Conservation (phyloP, 129 eudicot species). For the Tanacetum coccineum region DNA sequence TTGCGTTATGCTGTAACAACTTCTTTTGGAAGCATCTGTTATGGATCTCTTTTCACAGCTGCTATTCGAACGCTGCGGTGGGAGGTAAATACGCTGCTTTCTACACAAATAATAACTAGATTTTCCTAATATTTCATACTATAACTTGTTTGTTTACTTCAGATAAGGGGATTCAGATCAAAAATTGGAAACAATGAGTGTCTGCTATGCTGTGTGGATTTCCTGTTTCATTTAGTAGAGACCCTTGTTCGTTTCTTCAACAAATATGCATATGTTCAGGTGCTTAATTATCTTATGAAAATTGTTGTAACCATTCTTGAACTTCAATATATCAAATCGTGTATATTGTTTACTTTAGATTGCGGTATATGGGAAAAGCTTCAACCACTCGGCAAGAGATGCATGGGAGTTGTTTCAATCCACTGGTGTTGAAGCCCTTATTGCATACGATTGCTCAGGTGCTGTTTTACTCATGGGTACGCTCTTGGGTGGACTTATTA, state of each 20-base stretch:
- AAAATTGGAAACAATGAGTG: constrained; percentile 95
- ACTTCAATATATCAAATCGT: background rate
- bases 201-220: constrained; percentile 87
- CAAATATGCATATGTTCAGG: constrained; percentile 98
- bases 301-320: background rate
- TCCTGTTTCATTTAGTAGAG: constrained; percentile 90
- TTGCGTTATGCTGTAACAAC: constrained; percentile 82
- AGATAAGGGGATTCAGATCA: constrained; percentile 96
- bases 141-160: constrained; percentile 22
- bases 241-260: constrained; percentile 95
- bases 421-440: constrained; percentile 96
- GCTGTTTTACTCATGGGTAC: constrained; percentile 94
- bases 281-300: constrained; percentile 18
- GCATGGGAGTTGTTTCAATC: constrained; percentile 99
- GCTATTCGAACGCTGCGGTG: constrained; percentile 92
- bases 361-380: constrained; percentile 92
- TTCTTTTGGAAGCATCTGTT: constrained; percentile 97
- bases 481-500: constrained; percentile 81
- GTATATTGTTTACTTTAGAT: constrained; percentile 43
- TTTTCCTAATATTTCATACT: background rate
- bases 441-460: constrained; percentile 95
- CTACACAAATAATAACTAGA: background rate
- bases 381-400: constrained; percentile 95
- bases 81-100: constrained; percentile 52
- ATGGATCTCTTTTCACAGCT: constrained; percentile 98